A percentile compares a stretch with the other conserved stretches of the same genome.
phyloP scores from a whole-genome alignment of 768 basidiomycete genomes.

The Lactarius trivialis region DNA sequence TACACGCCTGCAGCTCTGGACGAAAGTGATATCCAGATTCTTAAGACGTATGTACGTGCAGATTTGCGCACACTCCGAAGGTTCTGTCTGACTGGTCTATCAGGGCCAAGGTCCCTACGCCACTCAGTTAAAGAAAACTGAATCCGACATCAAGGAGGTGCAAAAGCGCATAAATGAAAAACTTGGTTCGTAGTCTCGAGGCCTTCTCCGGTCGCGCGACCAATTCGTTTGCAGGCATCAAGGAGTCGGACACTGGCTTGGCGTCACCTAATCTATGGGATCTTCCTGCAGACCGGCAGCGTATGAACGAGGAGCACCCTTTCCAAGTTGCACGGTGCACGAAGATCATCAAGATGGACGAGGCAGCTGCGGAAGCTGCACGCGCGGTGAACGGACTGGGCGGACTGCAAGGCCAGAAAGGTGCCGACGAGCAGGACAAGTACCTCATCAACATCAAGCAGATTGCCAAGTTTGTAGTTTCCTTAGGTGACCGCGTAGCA shows the following conservation, averaged over 20 bases:
- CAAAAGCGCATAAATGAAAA: conserved; percentile 98
- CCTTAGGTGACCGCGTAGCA: conserved; percentile 91
- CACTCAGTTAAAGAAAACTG: conserved; percentile 76
- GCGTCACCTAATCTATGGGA: conserved; percentile 98
- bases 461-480: conserved; percentile 99
- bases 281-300: conserved; percentile 82
- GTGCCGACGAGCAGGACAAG: conserved; percentile 98
- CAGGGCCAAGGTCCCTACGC: conserved; percentile 99
- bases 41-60: conserved; percentile 86
- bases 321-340: conserved; percentile 97
- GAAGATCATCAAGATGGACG: conserved; percentile 88
- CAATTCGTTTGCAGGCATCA: conserved; percentile 54
- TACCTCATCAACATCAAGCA: conserved; percentile 99
- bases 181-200: conserved; percentile 52
- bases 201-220: background rate
- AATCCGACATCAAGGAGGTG: conserved; percentile 89
- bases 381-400: conserved; percentile 72
- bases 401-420: conserved; percentile 81
- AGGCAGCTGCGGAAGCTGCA: conserved; percentile 68
- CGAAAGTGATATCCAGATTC: conserved; percentile 97
- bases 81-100: conserved; percentile 5
- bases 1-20: conserved; percentile 62
- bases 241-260: conserved; percentile 97
- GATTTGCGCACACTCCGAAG: background rate
- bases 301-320: conserved; percentile 89